A percentile compares a stretch with the other conserved stretches of the same genome.
These are phyloP conservation scores for Thielaviopsis ethacetica DNA, from an alignment of 2,329 filamentous ascomycete species.

Conservation along the genomic window DNA sequence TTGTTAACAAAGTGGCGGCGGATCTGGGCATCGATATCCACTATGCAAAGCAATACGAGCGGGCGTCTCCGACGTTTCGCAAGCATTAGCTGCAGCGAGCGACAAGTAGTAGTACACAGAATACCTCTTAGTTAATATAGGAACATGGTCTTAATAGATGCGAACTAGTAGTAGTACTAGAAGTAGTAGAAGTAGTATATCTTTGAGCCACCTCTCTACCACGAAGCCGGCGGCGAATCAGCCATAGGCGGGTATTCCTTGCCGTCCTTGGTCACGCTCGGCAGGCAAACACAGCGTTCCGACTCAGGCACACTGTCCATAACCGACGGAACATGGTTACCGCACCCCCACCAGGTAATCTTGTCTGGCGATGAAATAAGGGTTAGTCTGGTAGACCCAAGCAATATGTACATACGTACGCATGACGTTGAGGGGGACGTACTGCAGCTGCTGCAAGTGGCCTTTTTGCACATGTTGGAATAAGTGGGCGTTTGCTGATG, in stretches of 20 bases:
- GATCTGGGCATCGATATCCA: conserved; percentile 54
- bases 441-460: conserved; percentile 47
- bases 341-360: conserved; percentile 49
- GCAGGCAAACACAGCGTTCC: conserved; percentile 50
- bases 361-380: conserved; percentile 27
- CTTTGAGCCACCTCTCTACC: background rate
- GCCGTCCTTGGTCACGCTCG: conserved; percentile 43
- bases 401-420: background rate
- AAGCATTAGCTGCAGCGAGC: background rate
- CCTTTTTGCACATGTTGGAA: conserved; percentile 45
- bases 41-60: conserved; percentile 51
- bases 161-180: too few species aligned
- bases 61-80: conserved; percentile 19
- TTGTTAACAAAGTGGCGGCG: conserved; percentile 57
- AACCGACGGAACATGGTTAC: conserved; percentile 42
- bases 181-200: background rate
- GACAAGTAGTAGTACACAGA: background rate
- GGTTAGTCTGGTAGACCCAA: background rate
- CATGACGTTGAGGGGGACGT: conserved; percentile 20
- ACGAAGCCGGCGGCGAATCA: conserved; percentile 15
- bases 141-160: background rate
- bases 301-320: conserved; percentile 40
- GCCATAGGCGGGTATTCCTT: conserved; percentile 50
- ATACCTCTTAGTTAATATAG: background rate
- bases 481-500: background rate